Evolutionary conservation across 225 moss, liverwort and hornwort species (phyloP).

Genomic region (Physcomitrellopsis africana): DNA sequence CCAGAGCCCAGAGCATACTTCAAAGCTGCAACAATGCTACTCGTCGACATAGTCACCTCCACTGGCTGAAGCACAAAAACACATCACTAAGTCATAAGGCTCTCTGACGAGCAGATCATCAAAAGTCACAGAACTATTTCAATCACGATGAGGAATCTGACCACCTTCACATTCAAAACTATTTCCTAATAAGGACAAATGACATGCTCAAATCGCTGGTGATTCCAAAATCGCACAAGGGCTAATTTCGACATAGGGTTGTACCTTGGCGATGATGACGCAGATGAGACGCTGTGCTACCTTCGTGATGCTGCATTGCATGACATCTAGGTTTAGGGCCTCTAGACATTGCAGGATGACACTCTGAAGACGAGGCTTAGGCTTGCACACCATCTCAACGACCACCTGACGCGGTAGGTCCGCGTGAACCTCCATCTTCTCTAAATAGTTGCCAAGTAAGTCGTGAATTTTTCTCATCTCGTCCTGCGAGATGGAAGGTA

Average conservation of each 20-base stretch:
- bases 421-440: slow-evolving; percentile 34
- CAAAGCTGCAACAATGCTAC: slow-evolving; percentile 33
- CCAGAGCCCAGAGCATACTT: slow-evolving; percentile 40
- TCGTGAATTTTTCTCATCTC: slow-evolving; percentile 28
- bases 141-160: too few species aligned
- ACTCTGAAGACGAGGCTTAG: slow-evolving; percentile 38
- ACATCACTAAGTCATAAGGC: too few species aligned
- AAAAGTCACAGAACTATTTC: too few species aligned
- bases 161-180: too few species aligned
- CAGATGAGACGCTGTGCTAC: slow-evolving; percentile 30
- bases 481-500: slow-evolving; percentile 19
- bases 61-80: slow-evolving; percentile 17
- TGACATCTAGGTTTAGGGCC: slow-evolving; percentile 33
- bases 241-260: too few species aligned
- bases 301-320: slow-evolving; percentile 41
- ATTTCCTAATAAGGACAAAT: too few species aligned
- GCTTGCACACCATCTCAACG: slow-evolving; percentile 35
- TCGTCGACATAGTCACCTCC: slow-evolving; percentile 8
- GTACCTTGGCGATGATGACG: slow-evolving; percentile 31
- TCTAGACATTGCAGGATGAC: slow-evolving; percentile 36
- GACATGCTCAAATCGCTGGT: too few species aligned
- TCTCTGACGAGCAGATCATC: too few species aligned
- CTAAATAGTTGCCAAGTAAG: slow-evolving; percentile 24
- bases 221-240: neutral
- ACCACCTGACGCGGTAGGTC: slow-evolving; percentile 42